Base-by-base conservation (phyloP, 345 rosid genomes). In the Euclidium syriacum region DNA sequence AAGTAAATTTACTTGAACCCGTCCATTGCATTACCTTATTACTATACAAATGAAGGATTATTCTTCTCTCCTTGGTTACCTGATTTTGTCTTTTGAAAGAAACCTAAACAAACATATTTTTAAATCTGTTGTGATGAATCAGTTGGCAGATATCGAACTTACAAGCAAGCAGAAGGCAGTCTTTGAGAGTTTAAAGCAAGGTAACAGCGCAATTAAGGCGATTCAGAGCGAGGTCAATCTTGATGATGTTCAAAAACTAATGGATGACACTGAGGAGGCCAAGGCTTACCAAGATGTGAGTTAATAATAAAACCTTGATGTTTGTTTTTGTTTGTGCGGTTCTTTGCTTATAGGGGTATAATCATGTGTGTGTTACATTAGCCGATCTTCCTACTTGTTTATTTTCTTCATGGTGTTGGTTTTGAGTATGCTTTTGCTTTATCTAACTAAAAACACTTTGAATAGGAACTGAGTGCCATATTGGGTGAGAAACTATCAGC, bases 211-310 rank as follows among this genome's bases (percentile, higher is more conserved):
- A 10, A 83, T 94, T 30, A 94, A 87, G 80, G 96, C 90, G 16
- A 81, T 92, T 48, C 97, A 89, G 79, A 81, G 91, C 32, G 96
- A 88, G 79, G 77, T 92, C 72, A 85, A 85, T 66, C 59, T 89
- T 48, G 95, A 89, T 17, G 98, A 92, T 75, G 95, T 89, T 72
- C 96, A 89, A 38, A 92, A 87, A 77, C 80, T 92, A 30, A 85
- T 92, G 98, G 98, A 92, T 71, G 97, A 92, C 65, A 83, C 85
- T 39, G 95, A 73, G 5, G 97, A 92, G 74, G 98, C 98, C 53
- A 87, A 80, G 62, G 97, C 91, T 70, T 92, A 86, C 68, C 97
- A 92, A 80, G 98, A 89, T 67, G 98, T 92, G 75, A 84, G 94
- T 67, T 64, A 57, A 42, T 30, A n/a, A 17, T 42, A 26, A n/a